Evolutionary conservation across 495 filamentous ascomycete genomes (phyloP).

Genomic region (Aspergillus campestris): DNA sequence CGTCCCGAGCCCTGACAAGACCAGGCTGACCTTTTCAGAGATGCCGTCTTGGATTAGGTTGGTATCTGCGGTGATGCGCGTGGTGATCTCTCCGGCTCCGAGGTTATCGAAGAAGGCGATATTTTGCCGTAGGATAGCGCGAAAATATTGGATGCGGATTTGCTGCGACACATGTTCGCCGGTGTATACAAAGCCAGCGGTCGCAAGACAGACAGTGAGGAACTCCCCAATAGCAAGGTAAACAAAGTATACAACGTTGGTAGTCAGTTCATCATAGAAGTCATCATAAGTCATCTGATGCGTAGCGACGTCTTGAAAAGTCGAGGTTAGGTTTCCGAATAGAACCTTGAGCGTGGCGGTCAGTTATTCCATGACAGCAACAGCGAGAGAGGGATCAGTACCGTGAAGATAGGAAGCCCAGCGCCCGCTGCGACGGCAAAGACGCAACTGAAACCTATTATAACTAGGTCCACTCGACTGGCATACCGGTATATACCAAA

Average conservation of each 20-base stretch:
- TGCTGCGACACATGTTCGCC: slow-evolving; percentile 81
- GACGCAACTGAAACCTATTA: slow-evolving; percentile 55
- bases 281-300: slow-evolving; percentile 35
- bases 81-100: slow-evolving; percentile 86
- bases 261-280: slow-evolving; percentile 52
- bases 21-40: slow-evolving; percentile 78
- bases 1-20: slow-evolving; percentile 62
- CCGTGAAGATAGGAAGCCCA: slow-evolving; percentile 79
- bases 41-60: slow-evolving; percentile 83
- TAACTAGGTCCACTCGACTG: slow-evolving; percentile 59
- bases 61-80: slow-evolving; percentile 82
- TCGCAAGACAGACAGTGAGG: slow-evolving; percentile 66
- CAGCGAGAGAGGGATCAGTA: slow-evolving; percentile 23
- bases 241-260: slow-evolving; percentile 75
- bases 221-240: slow-evolving; percentile 85
- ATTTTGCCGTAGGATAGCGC: slow-evolving; percentile 79
- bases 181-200: slow-evolving; percentile 85
- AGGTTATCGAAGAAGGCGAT: slow-evolving; percentile 89
- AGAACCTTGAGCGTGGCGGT: slow-evolving; percentile 36
- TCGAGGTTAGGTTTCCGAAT: slow-evolving; percentile 67
- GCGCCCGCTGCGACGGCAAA: slow-evolving; percentile 70
- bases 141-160: slow-evolving; percentile 74
- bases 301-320: slow-evolving; percentile 58
- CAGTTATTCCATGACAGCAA: background rate
- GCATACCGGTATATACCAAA: slow-evolving; percentile 72